These are phyloP conservation scores for Monosporascus sp. DNA, from an alignment of 2,329 filamentous ascomycete genomes.

Conservation along the genomic window DNA sequence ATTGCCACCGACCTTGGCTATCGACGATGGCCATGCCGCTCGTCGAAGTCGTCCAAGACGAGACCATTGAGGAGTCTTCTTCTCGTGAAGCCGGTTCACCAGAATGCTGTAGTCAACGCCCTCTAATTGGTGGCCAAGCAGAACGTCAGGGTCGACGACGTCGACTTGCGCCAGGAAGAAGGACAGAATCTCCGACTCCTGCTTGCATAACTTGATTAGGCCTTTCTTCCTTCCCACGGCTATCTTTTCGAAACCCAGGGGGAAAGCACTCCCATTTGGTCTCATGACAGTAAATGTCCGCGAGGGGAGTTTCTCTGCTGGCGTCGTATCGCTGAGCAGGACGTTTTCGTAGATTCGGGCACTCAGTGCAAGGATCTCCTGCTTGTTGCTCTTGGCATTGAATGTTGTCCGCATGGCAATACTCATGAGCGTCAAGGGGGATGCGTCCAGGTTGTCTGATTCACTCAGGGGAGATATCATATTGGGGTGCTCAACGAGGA, in stretches of 20 bases:
- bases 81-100: slow-evolving; percentile 78
- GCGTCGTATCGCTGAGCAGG: slow-evolving; percentile 78
- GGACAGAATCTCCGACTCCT: slow-evolving; percentile 77
- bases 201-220: slow-evolving; percentile 73
- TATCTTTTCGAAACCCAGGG: slow-evolving; percentile 78
- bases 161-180: slow-evolving; percentile 88
- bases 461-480: slow-evolving; percentile 69
- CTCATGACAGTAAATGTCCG: slow-evolving; percentile 89
- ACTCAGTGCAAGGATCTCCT: slow-evolving; percentile 89
- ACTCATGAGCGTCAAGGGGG: slow-evolving; percentile 94
- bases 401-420: slow-evolving; percentile 81
- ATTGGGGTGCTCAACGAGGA: slow-evolving; percentile 73
- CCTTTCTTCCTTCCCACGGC: slow-evolving; percentile 68
- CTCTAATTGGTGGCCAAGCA: slow-evolving; percentile 93
- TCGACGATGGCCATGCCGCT: slow-evolving; percentile 77
- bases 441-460: slow-evolving; percentile 73
- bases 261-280: slow-evolving; percentile 70
- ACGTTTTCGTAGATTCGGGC: slow-evolving; percentile 91
- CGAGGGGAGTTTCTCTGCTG: slow-evolving; percentile 81
- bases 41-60: slow-evolving; percentile 83
- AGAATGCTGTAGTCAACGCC: slow-evolving; percentile 94
- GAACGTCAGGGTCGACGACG: slow-evolving; percentile 83
- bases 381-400: slow-evolving; percentile 90
- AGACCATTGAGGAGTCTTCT: slow-evolving; percentile 92
- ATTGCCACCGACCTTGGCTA: slow-evolving; percentile 79